Evolutionary conservation across 148 eudicot genomes (phyloP).

Genomic region (Persicaria maculosa): DNA sequence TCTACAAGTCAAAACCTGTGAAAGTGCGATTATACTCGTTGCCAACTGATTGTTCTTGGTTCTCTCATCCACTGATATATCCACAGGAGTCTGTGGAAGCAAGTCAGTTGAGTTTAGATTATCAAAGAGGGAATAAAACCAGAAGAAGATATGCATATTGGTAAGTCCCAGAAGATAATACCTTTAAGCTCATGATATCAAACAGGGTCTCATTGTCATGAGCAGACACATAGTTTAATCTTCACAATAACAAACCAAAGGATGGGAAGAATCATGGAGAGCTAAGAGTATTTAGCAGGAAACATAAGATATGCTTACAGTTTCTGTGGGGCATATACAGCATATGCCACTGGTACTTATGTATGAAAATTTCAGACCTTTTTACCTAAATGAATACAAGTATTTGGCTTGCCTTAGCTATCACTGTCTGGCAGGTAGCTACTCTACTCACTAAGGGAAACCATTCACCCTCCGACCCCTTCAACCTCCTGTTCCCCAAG

Average conservation of each 20-base stretch:
- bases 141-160: neutral
- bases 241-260: constrained; percentile 25
- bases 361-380: constrained; percentile 74
- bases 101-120: constrained; percentile 13
- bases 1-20: constrained; percentile 51
- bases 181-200: constrained; percentile 90
- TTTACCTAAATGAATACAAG: constrained; percentile 47
- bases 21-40: constrained; percentile 76
- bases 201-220: constrained; percentile 97
- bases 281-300: neutral
- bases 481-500: no score
- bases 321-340: constrained; percentile 67
- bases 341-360: constrained; percentile 68
- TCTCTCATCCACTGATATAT: constrained; percentile 69
- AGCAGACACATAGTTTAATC: constrained; percentile 96
- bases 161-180: constrained; percentile 19
- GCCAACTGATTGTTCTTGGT: constrained; percentile 91
- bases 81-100: constrained; percentile 53
- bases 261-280: neutral
- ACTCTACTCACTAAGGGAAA: no score
- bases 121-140: constrained; percentile 2
- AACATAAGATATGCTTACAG: constrained; percentile 41
- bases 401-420: no score
- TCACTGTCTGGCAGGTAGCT: no score
- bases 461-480: no score